A percentile compares a stretch with the other conserved stretches of the same genome.
Evolutionary conservation across 495 filamentous ascomycete species (phyloP).

Genomic region (Penicillium canescens): DNA sequence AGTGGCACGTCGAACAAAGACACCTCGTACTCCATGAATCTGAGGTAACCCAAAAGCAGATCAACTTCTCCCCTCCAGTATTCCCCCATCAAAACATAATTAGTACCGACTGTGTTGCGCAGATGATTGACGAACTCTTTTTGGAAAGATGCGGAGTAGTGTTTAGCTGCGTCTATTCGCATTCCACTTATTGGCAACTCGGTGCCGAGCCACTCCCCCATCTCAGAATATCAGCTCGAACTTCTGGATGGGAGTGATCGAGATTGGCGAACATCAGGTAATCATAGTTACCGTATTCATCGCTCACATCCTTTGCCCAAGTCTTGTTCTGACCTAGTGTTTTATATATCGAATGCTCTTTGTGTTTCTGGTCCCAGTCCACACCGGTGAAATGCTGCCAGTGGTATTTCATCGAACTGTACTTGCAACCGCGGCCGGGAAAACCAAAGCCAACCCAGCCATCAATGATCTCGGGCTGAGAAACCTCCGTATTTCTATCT

Average conservation of each 20-base stretch:
- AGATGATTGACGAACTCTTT: conserved; percentile 58
- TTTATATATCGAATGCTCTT: conserved; percentile 65
- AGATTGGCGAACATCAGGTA: conserved; percentile 70
- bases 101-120: conserved; percentile 44
- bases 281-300: conserved; percentile 71
- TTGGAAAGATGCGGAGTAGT: conserved; percentile 67
- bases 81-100: conserved; percentile 71
- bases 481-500: conserved; percentile 58
- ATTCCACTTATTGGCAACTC: conserved; percentile 64
- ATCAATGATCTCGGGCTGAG: conserved; percentile 60
- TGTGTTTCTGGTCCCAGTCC: conserved; percentile 61
- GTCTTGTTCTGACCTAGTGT: conserved; percentile 59
- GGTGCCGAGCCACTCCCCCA: conserved; percentile 68
- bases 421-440: conserved; percentile 56
- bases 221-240: conserved; percentile 60
- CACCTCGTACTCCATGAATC: conserved; percentile 59
- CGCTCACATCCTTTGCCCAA: conserved; percentile 66
- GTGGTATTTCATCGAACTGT: conserved; percentile 63
- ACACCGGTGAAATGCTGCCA: conserved; percentile 70
- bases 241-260: conserved; percentile 67
- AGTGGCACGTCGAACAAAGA: conserved; percentile 72
- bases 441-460: conserved; percentile 72
- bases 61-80: conserved; percentile 67
- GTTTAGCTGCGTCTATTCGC: conserved; percentile 71
- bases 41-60: conserved; percentile 57